These are phyloP conservation scores for Pseudogymnoascus sp. DNA, from an alignment of 2,329 filamentous ascomycete species.

Conservation along the genomic window DNA sequence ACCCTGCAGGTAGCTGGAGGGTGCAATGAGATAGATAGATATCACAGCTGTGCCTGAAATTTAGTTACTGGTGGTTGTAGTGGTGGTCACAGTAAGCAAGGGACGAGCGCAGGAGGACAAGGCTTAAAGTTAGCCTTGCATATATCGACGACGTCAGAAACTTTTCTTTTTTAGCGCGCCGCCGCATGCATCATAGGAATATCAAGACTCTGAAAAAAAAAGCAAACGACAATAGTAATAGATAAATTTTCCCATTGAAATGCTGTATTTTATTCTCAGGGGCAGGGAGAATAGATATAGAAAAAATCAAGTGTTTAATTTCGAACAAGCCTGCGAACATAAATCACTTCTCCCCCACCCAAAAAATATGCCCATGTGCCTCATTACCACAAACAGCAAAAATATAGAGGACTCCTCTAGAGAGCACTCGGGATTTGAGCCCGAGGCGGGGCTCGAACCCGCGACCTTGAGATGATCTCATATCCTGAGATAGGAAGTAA, in stretches of 20 bases:
- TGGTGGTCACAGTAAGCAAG: neutral
- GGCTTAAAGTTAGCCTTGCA: neutral
- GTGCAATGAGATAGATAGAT: neutral
- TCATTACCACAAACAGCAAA: neutral
- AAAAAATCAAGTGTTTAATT: neutral
- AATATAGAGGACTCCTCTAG: neutral
- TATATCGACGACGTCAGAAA: neutral
- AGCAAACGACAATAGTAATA: neutral
- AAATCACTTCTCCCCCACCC: neutral
- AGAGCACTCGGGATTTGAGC: slow-evolving; percentile 5
- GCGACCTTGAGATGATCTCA: slow-evolving; percentile 6
- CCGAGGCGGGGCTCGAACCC: slow-evolving; percentile 6
- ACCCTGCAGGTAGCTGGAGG: neutral
- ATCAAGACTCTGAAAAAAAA: neutral
- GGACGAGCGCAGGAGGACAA: neutral
- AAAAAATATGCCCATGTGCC: neutral
- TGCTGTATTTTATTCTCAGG: too few species aligned
- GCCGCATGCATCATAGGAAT: neutral
- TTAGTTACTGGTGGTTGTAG: neutral
- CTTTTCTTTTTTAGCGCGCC: neutral
- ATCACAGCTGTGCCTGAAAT: neutral
- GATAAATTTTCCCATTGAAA: neutral
- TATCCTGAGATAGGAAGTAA: slow-evolving; percentile 25
- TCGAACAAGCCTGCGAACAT: neutral
- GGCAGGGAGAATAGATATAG: neutral